Conservation (phyloP, 78 protist species). For the Polysphondylium violaceum region DNA sequence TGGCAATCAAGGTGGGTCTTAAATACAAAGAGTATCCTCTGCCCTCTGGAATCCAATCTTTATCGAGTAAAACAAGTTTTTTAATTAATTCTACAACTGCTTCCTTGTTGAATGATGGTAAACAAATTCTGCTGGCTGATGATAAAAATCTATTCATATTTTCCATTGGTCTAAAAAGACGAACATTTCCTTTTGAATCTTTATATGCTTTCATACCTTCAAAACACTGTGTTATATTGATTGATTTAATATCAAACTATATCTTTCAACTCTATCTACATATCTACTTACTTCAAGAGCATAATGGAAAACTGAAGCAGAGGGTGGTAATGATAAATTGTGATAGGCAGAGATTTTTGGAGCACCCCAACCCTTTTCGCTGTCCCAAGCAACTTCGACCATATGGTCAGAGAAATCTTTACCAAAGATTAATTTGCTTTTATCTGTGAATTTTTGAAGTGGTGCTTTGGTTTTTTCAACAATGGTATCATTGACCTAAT, state of each 20-base stretch:
- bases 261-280: not conserved
- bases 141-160: slow-evolving; percentile 92
- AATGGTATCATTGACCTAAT: slow-evolving; percentile 33
- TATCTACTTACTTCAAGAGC: slow-evolving; percentile 87
- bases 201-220: slow-evolving; percentile 99
- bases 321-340: slow-evolving; percentile 91
- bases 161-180: slow-evolving; percentile 95
- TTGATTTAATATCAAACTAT: not conserved
- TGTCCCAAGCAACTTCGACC: slow-evolving; percentile 92
- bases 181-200: slow-evolving; percentile 68
- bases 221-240: slow-evolving; percentile 85
- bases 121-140: slow-evolving; percentile 90
- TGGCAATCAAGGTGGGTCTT: slow-evolving; percentile 97
- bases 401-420: slow-evolving; percentile 93
- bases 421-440: slow-evolving; percentile 93
- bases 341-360: slow-evolving; percentile 92
- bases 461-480: slow-evolving; percentile 81
- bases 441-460: slow-evolving; percentile 40
- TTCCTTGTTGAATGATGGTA: slow-evolving; percentile 90
- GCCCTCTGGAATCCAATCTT: slow-evolving; percentile 94
- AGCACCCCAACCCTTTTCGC: slow-evolving; percentile 90
- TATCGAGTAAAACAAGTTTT: slow-evolving; percentile 91
- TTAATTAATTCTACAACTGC: slow-evolving; percentile 91
- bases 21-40: slow-evolving; percentile 97
- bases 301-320: slow-evolving; percentile 94